Evolutionary conservation across 495 filamentous ascomycete genomes (phyloP).

Genomic region (Talaromyces trachyspermus): DNA sequence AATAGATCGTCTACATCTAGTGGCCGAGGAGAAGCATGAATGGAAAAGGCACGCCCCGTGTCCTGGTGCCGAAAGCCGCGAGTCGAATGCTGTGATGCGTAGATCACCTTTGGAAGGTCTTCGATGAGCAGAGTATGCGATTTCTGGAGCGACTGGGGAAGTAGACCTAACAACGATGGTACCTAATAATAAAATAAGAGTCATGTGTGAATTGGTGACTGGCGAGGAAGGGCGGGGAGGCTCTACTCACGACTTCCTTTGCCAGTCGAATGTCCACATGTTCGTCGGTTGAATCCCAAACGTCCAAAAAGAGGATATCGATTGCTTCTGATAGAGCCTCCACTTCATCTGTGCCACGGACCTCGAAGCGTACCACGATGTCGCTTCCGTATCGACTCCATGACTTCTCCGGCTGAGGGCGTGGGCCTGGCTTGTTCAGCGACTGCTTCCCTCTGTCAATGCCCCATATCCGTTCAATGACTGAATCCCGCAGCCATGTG

Average conservation of each 20-base stretch:
- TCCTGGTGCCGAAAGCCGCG: conserved; percentile 21
- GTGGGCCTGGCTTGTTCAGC: conserved; percentile 16
- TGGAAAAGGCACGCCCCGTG: conserved; percentile 22
- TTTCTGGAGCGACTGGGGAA: conserved; percentile 68
- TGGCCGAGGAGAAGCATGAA: conserved; percentile 19
- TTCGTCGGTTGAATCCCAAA: conserved; percentile 77
- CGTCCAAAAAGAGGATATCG: conserved; percentile 72
- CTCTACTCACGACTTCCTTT: conserved; percentile 59
- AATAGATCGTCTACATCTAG: conserved; percentile 55
- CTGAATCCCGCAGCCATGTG: conserved; percentile 56
- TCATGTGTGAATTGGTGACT: background rate
- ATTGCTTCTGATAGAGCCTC: conserved; percentile 64
- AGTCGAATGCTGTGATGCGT: conserved; percentile 60
- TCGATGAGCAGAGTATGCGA: conserved; percentile 70
- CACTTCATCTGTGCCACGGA: conserved; percentile 63
- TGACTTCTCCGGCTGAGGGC: conserved; percentile 39
- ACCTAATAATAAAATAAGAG: conserved; percentile 37
- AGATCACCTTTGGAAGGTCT: conserved; percentile 70
- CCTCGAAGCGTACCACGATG: conserved; percentile 81
- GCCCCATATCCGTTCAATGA: conserved; percentile 59
- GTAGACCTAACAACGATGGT: conserved; percentile 69
- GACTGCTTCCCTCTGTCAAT: conserved; percentile 22
- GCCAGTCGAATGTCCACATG: conserved; percentile 84
- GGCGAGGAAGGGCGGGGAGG: too few relatives aligned
- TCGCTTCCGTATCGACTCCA: conserved; percentile 67